Evolutionary conservation across 768 basidiomycete species (phyloP), one percentile per base, ranked within the genome.

Genomic region (Agaricus subrufescens): DNA sequence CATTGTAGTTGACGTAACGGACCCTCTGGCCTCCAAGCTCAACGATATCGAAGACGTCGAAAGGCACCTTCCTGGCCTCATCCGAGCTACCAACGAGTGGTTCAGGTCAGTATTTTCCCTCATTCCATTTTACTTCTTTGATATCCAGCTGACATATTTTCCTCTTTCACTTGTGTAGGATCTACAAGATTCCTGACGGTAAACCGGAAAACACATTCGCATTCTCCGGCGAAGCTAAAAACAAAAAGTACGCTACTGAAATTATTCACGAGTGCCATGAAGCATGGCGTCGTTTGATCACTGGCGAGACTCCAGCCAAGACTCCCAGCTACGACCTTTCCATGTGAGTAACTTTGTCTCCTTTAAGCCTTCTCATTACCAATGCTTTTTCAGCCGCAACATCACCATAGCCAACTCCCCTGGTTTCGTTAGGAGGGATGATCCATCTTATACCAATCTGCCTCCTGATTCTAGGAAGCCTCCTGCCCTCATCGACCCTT

Each of bases 21-120:
- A 98, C 70, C 96, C 97, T 43, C 87, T 98, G 59, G 97, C 97
- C 14, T 79, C 90, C 68, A 92, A 96, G 73, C 82, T 99, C 67
- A 99, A 98, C 73, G 97, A 99, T 72, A 91, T 98, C 55, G 97
- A 98, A 76, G 97, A 99, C 66, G 94, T 99, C 66, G 97, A 98
- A 77, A 83, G 94, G 62, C 95, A 98, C 72, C 86, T 98, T 51
- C 97, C 97, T 44, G 97, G 97, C 60, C 79, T 98, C 64, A 90
- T 98, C 76, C 83, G 95, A 61, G 96, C 95, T 25, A 96, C 95
- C 52, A 98, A 98, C 67, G 97, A 98, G 73, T 99, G 97, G 97
- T 98, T 99, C 90, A 82, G 92, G 89, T 88, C 59, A 19, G 70
- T 66, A 44, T 23, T 31, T 19, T 19, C 12, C 26, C 39, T 42